Conservation (phyloP, 2,329 filamentous ascomycete genomes). For the Cordyceps cateniannulata region DNA sequence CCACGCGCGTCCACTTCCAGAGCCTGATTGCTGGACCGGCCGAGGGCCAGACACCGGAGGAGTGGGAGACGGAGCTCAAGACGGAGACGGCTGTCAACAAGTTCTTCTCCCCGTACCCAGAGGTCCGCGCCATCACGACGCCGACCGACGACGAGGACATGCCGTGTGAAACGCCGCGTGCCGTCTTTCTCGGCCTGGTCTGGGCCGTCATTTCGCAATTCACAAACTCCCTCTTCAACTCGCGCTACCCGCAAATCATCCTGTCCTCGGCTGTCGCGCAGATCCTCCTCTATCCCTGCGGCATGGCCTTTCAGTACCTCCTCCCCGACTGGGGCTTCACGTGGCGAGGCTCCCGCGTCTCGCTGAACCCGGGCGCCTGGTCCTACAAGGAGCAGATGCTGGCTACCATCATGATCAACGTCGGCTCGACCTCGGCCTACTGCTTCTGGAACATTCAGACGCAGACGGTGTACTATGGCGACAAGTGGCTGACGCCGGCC, state of each 20-base stretch:
- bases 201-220: conserved; percentile 12
- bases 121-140: conserved; percentile 11
- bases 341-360: conserved; percentile 16
- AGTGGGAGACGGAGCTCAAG: conserved; percentile 11
- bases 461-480: conserved; percentile 21
- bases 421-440: conserved; percentile 30
- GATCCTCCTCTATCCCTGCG: conserved; percentile 10
- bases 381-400: conserved; percentile 36
- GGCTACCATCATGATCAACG: conserved; percentile 31
- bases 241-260: conserved; percentile 9
- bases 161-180: conserved; percentile 9
- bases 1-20: conserved; percentile 16
- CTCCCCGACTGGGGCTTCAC: conserved; percentile 13
- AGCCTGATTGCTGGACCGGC: conserved; percentile 15
- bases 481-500: conserved; percentile 12
- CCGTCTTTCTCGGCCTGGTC: conserved; percentile 3
- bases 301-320: not conserved
- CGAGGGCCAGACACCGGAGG: conserved; percentile 14
- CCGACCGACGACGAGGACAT: conserved; percentile 3
- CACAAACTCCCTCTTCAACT: conserved; percentile 12
- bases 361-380: conserved; percentile 34
- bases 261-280: conserved; percentile 6
- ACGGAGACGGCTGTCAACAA: conserved; percentile 10
- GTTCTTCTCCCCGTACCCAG: conserved; percentile 12
- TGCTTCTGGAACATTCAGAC: conserved; percentile 31